Conservation (phyloP, 768 basidiomycete species). For the Trametopsis cervina region DNA sequence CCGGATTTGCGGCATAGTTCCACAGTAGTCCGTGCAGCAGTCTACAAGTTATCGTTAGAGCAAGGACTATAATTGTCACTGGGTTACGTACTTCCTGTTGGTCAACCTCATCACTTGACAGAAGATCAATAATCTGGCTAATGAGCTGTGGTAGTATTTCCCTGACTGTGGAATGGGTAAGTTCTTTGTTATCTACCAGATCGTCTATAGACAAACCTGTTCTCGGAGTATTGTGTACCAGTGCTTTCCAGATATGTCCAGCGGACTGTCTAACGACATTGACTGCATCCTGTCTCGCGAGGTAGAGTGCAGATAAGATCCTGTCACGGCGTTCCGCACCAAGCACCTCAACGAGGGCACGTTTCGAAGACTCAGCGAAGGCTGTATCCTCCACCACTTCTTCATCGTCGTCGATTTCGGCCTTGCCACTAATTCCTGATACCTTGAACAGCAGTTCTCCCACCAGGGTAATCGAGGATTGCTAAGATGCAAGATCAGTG, state of each 20-base stretch:
- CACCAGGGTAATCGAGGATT: slow-evolving; percentile 92
- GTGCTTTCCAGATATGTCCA: slow-evolving; percentile 95
- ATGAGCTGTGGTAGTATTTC: slow-evolving; percentile 88
- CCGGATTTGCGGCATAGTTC: slow-evolving; percentile 96
- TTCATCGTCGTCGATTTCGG: slow-evolving; percentile 74
- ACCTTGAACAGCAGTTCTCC: slow-evolving; percentile 96
- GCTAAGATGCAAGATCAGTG: slow-evolving; percentile 35
- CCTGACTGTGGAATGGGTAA: slow-evolving; percentile 46
- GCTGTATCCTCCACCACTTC: slow-evolving; percentile 57
- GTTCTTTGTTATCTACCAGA: neutral
- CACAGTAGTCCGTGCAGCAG: slow-evolving; percentile 77
- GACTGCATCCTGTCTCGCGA: slow-evolving; percentile 91
- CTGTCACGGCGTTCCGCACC: slow-evolving; percentile 86
- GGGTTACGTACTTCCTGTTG: slow-evolving; percentile 70
- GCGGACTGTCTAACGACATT: slow-evolving; percentile 85
- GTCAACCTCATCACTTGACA: slow-evolving; percentile 75
- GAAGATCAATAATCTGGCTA: slow-evolving; percentile 64
- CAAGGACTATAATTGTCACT: neutral
- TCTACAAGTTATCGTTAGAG: slow-evolving; percentile 37
- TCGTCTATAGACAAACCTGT: slow-evolving; percentile 47
- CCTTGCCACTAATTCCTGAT: slow-evolving; percentile 90
- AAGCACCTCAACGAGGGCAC: slow-evolving; percentile 81
- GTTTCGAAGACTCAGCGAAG: slow-evolving; percentile 72
- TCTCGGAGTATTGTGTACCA: slow-evolving; percentile 90
- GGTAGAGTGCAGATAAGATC: slow-evolving; percentile 83